These are phyloP conservation scores for Paralagenidium karlingii DNA, from an alignment of 352 stramenopile species.

Conservation along the genomic window DNA sequence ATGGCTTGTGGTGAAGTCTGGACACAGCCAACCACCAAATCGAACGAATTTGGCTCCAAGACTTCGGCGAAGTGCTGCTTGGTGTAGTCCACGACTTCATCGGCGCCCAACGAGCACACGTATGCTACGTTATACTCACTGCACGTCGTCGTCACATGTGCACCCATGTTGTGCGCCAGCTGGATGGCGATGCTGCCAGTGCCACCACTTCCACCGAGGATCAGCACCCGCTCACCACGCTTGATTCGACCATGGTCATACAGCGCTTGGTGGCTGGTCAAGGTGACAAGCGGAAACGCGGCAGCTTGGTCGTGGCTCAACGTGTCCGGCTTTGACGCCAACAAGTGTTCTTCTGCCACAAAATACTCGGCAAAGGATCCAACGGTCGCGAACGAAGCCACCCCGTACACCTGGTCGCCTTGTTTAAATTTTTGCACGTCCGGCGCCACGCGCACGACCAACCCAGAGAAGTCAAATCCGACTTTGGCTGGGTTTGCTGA, in stretches of 20 bases:
- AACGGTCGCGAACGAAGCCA: constrained; percentile 7
- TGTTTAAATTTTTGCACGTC: constrained; percentile 15
- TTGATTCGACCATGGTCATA: constrained; percentile 16
- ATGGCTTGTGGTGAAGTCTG: too few species aligned
- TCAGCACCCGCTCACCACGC: constrained; percentile 24
- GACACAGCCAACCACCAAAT: constrained; percentile 19
- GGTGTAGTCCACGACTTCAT: constrained; percentile 19
- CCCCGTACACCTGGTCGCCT: constrained; percentile 15
- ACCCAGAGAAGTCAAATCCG: constrained; percentile 12
- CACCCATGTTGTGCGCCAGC: constrained; percentile 15
- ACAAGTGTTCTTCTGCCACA: constrained; percentile 10
- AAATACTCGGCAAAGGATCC: constrained; percentile 23
- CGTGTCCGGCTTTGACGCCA: constrained; percentile 28
- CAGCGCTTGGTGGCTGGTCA: constrained; percentile 26
- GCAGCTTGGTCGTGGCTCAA: constrained; percentile 26
- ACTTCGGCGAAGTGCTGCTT: constrained; percentile 15
- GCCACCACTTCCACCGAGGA: constrained; percentile 23
- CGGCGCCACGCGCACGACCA: constrained; percentile 10
- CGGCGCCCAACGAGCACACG: constrained; percentile 10
- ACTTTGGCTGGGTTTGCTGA: constrained; percentile 8
- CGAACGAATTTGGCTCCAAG: constrained; percentile 11
- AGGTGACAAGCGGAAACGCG: constrained; percentile 12
- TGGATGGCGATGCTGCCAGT: constrained; percentile 29
- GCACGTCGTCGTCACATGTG: constrained; percentile 11
- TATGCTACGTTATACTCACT: constrained; percentile 12